Evolutionary conservation across 2,329 filamentous ascomycete species (phyloP).

Genomic region (Pyrenochaeta sp.): DNA sequence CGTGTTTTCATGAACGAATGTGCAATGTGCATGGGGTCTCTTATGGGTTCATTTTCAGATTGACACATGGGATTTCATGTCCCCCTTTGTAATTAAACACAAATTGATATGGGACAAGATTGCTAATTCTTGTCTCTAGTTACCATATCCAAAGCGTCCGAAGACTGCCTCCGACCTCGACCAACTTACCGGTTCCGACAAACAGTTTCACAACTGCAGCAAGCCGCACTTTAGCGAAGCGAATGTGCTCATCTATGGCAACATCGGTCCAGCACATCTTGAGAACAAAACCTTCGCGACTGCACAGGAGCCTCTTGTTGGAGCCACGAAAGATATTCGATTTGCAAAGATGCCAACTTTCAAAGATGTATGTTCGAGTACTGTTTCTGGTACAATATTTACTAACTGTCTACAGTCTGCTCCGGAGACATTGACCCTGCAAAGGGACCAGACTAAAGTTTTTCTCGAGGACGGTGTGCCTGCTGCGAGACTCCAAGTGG

Average conservation of each 20-base stretch:
- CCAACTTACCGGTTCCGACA: constrained; percentile 69
- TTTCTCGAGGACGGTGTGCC: constrained; percentile 63
- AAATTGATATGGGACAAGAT: constrained; percentile 50
- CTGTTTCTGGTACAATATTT: constrained; percentile 1
- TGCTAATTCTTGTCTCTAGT: constrained; percentile 65
- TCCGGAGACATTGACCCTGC: constrained; percentile 62
- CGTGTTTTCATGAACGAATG: constrained; percentile 33
- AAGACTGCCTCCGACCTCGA: constrained; percentile 71
- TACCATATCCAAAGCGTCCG: constrained; percentile 82
- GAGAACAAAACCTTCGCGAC: constrained; percentile 62
- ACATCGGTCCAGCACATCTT: constrained; percentile 51
- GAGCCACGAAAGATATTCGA: constrained; percentile 69
- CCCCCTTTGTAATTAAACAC: constrained; percentile 53
- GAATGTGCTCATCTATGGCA: constrained; percentile 73
- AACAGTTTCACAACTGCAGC: constrained; percentile 73
- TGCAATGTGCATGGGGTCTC: constrained; percentile 53
- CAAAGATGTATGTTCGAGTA: constrained; percentile 44
- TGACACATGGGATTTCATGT: constrained; percentile 36
- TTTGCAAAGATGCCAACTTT: constrained; percentile 68
- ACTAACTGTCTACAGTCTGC: constrained; percentile 56
- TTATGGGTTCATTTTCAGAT: constrained; percentile 44
- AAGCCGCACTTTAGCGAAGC: constrained; percentile 82
- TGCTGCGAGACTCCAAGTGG: constrained; percentile 58
- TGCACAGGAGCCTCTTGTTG: constrained; percentile 65
- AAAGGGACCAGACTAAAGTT: constrained; percentile 62